phyloP scores from a whole-genome alignment of 2,329 filamentous ascomycete genomes.

The Apiospora saccharicola region DNA sequence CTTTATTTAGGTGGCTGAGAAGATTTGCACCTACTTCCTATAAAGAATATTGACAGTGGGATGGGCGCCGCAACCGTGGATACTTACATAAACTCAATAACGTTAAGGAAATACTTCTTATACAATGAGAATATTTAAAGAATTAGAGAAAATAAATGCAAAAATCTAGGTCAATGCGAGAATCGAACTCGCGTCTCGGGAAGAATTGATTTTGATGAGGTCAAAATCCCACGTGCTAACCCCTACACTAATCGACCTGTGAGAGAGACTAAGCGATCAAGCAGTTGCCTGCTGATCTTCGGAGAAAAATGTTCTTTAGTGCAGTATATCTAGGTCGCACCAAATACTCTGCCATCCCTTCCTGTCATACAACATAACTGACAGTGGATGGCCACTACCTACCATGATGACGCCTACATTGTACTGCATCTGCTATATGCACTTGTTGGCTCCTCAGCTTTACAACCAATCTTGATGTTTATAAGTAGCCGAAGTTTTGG shows the following conservation, averaged over 20 bases:
- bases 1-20: too few species aligned
- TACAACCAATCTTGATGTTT: too few species aligned
- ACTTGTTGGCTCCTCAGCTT: too few species aligned
- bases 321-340: not conserved
- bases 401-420: not conserved
- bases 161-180: constrained; percentile 8
- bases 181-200: constrained; percentile 22
- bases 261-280: not conserved
- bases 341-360: not conserved
- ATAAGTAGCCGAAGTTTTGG: too few species aligned
- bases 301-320: not conserved
- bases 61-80: too few species aligned
- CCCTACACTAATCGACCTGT: constrained; percentile 20
- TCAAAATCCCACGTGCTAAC: constrained; percentile 22
- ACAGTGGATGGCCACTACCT: not conserved
- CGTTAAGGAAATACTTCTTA: too few species aligned
- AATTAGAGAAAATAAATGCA: not conserved
- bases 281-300: constrained; percentile 15
- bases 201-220: constrained; percentile 21
- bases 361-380: not conserved
- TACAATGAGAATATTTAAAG: too few species aligned
- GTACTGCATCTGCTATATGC: not conserved
- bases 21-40: too few species aligned
- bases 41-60: too few species aligned
- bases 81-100: too few species aligned